phyloP scores from a whole-genome alignment of 2,329 filamentous ascomycete species.

The Fusarium tricinctum region DNA sequence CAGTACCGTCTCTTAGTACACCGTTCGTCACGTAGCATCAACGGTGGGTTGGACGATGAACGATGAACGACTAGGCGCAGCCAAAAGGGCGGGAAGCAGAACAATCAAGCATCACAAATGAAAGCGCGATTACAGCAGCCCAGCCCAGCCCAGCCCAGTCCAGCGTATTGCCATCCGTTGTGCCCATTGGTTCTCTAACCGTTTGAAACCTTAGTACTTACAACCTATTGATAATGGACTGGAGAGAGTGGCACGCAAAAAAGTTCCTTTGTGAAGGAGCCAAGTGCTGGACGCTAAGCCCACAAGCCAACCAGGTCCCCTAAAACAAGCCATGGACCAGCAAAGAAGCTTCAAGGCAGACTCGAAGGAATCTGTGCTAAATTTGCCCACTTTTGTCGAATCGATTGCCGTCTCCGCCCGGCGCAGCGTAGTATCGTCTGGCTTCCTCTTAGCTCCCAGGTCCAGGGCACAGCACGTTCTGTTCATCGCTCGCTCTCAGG shows the following conservation, averaged over 20 bases:
- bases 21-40: conserved; percentile 42
- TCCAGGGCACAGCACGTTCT: conserved; percentile 1
- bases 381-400: conserved; percentile 43
- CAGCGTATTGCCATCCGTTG: neutral
- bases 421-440: conserved; percentile 32
- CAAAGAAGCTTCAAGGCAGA: conserved; percentile 37
- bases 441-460: conserved; percentile 28
- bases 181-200: conserved; percentile 11
- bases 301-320: conserved; percentile 26
- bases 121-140: conserved; percentile 8
- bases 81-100: conserved; percentile 32
- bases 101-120: conserved; percentile 30
- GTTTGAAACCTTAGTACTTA: conserved; percentile 21
- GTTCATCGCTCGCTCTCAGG: conserved; percentile 2
- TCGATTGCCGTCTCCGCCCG: conserved; percentile 30
- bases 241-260: conserved; percentile 7
- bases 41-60: conserved; percentile 43
- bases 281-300: conserved; percentile 11
- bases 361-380: conserved; percentile 33
- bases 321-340: conserved; percentile 28
- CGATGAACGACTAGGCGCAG: conserved; percentile 41
- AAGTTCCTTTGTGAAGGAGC: conserved; percentile 25
- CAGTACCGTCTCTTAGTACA: neutral
- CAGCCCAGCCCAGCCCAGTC: conserved; percentile 9
- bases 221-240: neutral